Conservation (phyloP, 345 rosid species). For the Hevea brasiliensis region DNA sequence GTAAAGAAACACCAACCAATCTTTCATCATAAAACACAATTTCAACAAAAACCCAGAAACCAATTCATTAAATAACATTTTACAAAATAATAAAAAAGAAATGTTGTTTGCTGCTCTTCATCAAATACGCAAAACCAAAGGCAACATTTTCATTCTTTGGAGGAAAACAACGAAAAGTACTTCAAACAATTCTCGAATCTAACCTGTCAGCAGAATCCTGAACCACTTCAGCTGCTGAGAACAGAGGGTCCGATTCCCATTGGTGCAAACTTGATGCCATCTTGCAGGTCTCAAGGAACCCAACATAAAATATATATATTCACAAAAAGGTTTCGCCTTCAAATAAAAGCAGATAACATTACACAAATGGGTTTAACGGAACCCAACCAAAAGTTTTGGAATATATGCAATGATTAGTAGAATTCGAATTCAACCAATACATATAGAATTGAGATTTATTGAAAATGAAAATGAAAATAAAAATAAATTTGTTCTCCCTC, state of each 20-base stretch:
- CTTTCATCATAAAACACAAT: background rate
- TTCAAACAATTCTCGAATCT: background rate
- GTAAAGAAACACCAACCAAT: background rate
- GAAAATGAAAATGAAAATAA: background rate
- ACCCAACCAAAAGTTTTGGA: background rate
- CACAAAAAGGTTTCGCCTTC: background rate
- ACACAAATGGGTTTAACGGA: background rate
- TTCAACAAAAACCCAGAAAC: constrained; percentile 10
- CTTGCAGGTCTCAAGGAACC: constrained; percentile 4
- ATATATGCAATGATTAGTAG: background rate
- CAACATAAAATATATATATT: background rate
- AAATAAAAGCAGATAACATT: background rate
- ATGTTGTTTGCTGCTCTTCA: background rate
- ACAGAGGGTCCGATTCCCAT: constrained; percentile 65
- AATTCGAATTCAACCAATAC: background rate
- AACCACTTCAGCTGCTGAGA: constrained; percentile 63
- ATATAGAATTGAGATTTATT: background rate
- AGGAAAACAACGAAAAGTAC: background rate
- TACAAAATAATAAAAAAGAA: background rate
- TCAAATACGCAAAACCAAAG: background rate
- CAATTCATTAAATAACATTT: constrained; percentile 5
- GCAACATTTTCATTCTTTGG: background rate
- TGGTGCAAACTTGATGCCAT: constrained; percentile 49
- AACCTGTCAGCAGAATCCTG: constrained; percentile 66
- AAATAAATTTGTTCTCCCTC: background rate